Conservation (phyloP, 768 basidiomycete species). For the Rhizopogon roseolus region DNA sequence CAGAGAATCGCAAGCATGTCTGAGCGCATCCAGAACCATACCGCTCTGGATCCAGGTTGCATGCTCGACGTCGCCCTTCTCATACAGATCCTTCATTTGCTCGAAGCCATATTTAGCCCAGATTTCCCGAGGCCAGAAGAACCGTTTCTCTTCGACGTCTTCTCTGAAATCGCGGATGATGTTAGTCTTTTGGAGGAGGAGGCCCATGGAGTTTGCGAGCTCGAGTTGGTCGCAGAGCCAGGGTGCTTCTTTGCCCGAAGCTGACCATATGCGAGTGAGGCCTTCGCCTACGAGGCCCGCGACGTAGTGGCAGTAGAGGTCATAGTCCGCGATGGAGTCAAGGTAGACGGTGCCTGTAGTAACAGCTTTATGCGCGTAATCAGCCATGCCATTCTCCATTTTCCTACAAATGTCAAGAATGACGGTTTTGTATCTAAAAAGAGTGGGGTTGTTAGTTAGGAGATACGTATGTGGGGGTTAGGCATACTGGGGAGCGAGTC, state of each 20-base stretch:
- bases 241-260: slow-evolving; percentile 73
- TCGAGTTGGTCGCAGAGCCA: slow-evolving; percentile 80
- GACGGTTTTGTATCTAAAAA: slow-evolving; percentile 60
- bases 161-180: slow-evolving; percentile 95
- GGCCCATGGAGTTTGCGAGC: slow-evolving; percentile 91
- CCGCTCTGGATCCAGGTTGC: slow-evolving; percentile 81
- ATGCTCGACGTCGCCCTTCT: slow-evolving; percentile 50
- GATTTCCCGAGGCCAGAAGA: slow-evolving; percentile 94
- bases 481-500: slow-evolving; percentile 56
- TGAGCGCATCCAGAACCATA: slow-evolving; percentile 84
- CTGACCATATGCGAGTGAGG: slow-evolving; percentile 81
- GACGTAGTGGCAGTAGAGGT: slow-evolving; percentile 98
- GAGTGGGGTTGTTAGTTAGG: slow-evolving; percentile 1
- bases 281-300: slow-evolving; percentile 98
- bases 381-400: slow-evolving; percentile 95
- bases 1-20: slow-evolving; percentile 80
- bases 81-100: slow-evolving; percentile 65
- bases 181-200: slow-evolving; percentile 95
- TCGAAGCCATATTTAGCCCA: slow-evolving; percentile 78
- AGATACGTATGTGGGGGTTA: neutral
- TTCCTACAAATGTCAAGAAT: slow-evolving; percentile 81
- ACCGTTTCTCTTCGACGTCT: slow-evolving; percentile 78
- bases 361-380: slow-evolving; percentile 83
- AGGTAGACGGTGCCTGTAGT: slow-evolving; percentile 67
- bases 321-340: slow-evolving; percentile 78